Conservation (phyloP, 495 filamentous ascomycete genomes). For the Hyaloscypha finlandica region DNA sequence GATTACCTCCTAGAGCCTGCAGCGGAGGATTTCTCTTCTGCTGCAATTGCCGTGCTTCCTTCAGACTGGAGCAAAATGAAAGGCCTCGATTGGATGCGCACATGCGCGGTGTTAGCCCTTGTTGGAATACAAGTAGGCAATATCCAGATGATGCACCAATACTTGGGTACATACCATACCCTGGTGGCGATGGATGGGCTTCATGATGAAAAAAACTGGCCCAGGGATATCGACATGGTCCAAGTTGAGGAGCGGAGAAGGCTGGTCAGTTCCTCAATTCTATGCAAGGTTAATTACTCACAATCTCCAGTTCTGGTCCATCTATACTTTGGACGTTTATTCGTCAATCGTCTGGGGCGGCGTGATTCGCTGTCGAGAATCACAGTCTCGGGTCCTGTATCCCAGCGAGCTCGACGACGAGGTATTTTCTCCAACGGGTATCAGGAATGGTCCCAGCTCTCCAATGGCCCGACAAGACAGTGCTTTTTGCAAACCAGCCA, state of each 20-base stretch:
- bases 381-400: slow-evolving; percentile 45
- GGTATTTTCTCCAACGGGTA: slow-evolving; percentile 35
- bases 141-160: slow-evolving; percentile 49
- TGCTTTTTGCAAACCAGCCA: slow-evolving; percentile 21
- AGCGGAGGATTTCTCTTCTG: slow-evolving; percentile 49
- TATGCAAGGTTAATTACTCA: slow-evolving; percentile 14
- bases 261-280: slow-evolving; percentile 38
- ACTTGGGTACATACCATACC: slow-evolving; percentile 48
- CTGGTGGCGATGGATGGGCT: slow-evolving; percentile 45
- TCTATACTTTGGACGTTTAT: slow-evolving; percentile 54
- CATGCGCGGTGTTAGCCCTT: slow-evolving; percentile 48
- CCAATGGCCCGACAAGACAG: slow-evolving; percentile 16
- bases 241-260: slow-evolving; percentile 50
- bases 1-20: slow-evolving; percentile 36
- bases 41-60: slow-evolving; percentile 44
- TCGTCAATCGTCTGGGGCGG: slow-evolving; percentile 49
- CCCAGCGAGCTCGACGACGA: slow-evolving; percentile 49
- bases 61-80: slow-evolving; percentile 40
- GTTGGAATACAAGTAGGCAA: slow-evolving; percentile 49
- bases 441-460: background rate
- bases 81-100: slow-evolving; percentile 48
- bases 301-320: slow-evolving; percentile 50
- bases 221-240: slow-evolving; percentile 41
- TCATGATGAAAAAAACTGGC: slow-evolving; percentile 54
- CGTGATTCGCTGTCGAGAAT: slow-evolving; percentile 47